These are phyloP conservation scores for Lactifluus echinatus DNA, from an alignment of 768 basidiomycete species.

Conservation along the genomic window DNA sequence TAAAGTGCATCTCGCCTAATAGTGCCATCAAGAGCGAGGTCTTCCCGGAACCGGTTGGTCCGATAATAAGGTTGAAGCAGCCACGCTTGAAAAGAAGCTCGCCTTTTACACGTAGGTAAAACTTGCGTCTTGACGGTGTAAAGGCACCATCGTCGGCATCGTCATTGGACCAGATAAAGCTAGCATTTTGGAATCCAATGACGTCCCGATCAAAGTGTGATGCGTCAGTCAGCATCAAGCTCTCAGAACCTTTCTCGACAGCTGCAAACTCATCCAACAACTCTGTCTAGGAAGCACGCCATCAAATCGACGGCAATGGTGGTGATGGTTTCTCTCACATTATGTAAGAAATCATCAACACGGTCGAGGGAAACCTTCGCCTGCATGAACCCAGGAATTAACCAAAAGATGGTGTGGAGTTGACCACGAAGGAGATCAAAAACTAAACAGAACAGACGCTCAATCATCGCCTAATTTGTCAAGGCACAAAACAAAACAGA, in stretches of 20 bases:
- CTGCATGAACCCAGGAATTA: conserved; percentile 23
- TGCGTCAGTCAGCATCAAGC: conserved; percentile 16
- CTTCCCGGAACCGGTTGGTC: conserved; percentile 52
- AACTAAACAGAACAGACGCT: conserved; percentile 21
- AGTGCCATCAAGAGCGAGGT: conserved; percentile 60
- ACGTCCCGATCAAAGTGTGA: conserved; percentile 16
- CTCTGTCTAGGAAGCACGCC: conserved; percentile 23
- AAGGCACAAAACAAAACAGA: not conserved
- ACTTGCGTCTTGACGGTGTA: conserved; percentile 39
- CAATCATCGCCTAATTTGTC: not conserved
- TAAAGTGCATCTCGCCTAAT: conserved; percentile 61
- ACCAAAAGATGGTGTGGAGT: conserved; percentile 22
- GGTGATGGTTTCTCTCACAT: conserved; percentile 16
- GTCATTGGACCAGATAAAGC: conserved; percentile 45
- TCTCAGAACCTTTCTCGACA: conserved; percentile 8
- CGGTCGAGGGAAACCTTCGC: conserved; percentile 35
- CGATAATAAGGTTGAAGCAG: conserved; percentile 48
- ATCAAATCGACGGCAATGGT: not conserved
- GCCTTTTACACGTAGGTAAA: conserved; percentile 42
- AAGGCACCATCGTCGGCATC: conserved; percentile 25
- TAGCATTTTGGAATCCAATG: conserved; percentile 48
- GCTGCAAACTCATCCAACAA: conserved; percentile 26
- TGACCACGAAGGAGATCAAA: conserved; percentile 35
- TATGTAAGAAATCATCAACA: conserved; percentile 32
- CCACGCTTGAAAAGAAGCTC: conserved; percentile 47